Percentiles rank a stretch among this genome's conserved stretches.
Evolutionary conservation across 2,329 filamentous ascomycete genomes (phyloP).

Genomic region (Pyrenophora seminiperda): DNA sequence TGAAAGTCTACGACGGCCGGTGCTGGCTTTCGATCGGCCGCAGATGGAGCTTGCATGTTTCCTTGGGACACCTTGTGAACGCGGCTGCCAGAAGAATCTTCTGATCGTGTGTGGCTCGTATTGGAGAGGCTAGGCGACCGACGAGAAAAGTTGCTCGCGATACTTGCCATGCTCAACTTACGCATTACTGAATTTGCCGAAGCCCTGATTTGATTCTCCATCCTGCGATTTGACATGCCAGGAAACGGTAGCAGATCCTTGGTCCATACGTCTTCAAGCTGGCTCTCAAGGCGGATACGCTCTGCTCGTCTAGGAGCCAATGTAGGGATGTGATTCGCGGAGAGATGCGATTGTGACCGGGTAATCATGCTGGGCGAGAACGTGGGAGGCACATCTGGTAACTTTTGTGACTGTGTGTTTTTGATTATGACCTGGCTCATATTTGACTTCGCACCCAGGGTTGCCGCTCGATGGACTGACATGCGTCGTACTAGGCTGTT

Average conservation of each 20-base stretch:
- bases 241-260: constrained; percentile 80
- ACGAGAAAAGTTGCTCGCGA: constrained; percentile 75
- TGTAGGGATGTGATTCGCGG: constrained; percentile 69
- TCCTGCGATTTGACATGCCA: constrained; percentile 71
- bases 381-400: constrained; percentile 54
- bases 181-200: constrained; percentile 88
- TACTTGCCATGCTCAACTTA: constrained; percentile 82
- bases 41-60: constrained; percentile 30
- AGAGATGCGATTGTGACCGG: constrained; percentile 79
- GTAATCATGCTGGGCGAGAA: constrained; percentile 64
- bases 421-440: constrained; percentile 82
- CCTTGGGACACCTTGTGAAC: constrained; percentile 35
- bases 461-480: constrained; percentile 79
- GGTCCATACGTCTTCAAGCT: constrained; percentile 82
- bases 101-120: constrained; percentile 45
- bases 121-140: constrained; percentile 66
- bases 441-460: constrained; percentile 70
- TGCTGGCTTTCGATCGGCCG: constrained; percentile 34
- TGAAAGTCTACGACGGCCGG: constrained; percentile 53
- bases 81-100: constrained; percentile 42
- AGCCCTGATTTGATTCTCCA: constrained; percentile 73
- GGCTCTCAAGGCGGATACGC: constrained; percentile 74
- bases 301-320: constrained; percentile 77
- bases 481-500: constrained; percentile 68
- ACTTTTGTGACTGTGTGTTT: constrained; percentile 75